These are phyloP conservation scores for Heritiera fomes DNA, from an alignment of 345 rosid genomes.

Conservation along the genomic window DNA sequence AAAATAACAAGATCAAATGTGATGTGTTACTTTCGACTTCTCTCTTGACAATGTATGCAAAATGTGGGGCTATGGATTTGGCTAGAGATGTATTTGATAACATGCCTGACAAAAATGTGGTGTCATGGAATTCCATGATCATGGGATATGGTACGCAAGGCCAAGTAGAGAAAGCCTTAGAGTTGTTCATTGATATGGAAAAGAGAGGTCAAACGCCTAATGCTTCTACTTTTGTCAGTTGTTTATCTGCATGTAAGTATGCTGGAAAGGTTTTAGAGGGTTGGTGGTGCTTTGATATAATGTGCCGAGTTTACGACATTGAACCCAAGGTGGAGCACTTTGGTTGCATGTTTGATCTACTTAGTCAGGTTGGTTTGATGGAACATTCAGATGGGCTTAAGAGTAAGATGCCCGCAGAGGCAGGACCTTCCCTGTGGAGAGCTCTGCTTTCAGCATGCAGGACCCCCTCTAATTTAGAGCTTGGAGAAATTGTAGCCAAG, in stretches of 20 bases:
- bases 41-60: constrained; percentile 56
- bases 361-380: constrained; percentile 48
- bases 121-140: constrained; percentile 64
- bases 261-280: constrained; percentile 64
- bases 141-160: constrained; percentile 68
- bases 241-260: constrained; percentile 55
- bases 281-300: constrained; percentile 60
- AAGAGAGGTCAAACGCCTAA: constrained; percentile 46
- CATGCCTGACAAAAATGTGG: constrained; percentile 44
- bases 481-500: constrained; percentile 54
- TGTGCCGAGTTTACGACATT: constrained; percentile 50
- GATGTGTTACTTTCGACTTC: constrained; percentile 61
- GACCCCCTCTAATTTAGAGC: constrained; percentile 32
- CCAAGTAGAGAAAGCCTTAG: constrained; percentile 51
- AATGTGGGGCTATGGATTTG: constrained; percentile 40
- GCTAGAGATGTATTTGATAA: constrained; percentile 46
- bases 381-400: constrained; percentile 42
- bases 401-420: constrained; percentile 29
- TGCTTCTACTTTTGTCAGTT: constrained; percentile 52
- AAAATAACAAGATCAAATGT: constrained; percentile 32
- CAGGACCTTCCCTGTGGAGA: constrained; percentile 36
- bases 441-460: constrained; percentile 47
- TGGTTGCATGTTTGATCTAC: constrained; percentile 63
- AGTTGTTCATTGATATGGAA: constrained; percentile 54
- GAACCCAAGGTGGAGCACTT: constrained; percentile 56